Evolutionary conservation across 306 rosid species (phyloP).

Genomic region (Chamaecrista fasciculata): DNA sequence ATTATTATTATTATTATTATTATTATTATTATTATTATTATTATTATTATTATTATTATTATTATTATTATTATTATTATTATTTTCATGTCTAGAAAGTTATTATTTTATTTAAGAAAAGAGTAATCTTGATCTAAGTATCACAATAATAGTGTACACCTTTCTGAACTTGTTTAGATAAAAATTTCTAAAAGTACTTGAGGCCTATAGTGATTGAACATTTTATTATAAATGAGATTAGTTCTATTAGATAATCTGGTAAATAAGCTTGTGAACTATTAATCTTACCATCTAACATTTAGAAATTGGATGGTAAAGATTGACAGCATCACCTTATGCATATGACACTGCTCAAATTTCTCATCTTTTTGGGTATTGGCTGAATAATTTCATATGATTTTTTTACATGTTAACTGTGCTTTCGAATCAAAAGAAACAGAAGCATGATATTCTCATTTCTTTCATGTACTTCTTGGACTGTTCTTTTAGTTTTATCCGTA

Average conservation of each 20-base stretch:
- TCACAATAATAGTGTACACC: not conserved
- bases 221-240: not conserved
- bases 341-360: not conserved
- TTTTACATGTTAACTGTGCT: not conserved
- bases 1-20: no score
- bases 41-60: no score
- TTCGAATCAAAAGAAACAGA: not conserved
- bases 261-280: not conserved
- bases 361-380: not conserved
- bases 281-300: not conserved
- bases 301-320: not conserved
- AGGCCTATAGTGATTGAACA: not conserved
- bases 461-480: not conserved
- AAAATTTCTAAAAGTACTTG: not conserved
- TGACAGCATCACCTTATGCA: not conserved
- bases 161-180: not conserved
- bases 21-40: no score
- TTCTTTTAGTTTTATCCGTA: not conserved
- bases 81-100: not conserved
- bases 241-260: not conserved
- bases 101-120: not conserved
- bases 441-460: not conserved
- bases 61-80: no score
- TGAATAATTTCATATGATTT: not conserved
- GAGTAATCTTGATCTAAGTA: conserved; percentile 9